Evolutionary conservation across 1,139 yeast genomes (phyloP).

Genomic region (Saccharomyces hybrid): DNA sequence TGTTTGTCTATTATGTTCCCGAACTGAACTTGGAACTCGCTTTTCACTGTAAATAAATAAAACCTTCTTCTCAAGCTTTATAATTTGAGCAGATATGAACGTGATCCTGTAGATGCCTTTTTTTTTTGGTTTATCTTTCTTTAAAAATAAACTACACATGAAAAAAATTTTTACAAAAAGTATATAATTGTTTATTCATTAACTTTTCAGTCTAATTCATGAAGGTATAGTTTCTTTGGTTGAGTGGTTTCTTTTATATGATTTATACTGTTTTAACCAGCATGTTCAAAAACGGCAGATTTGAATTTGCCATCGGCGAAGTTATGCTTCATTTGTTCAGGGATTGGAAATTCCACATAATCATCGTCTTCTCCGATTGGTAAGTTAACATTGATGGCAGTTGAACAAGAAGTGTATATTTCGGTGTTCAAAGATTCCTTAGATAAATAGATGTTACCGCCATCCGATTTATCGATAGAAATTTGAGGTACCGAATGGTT

Average conservation of each 20-base stretch:
- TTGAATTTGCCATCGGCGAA: conserved; percentile 41
- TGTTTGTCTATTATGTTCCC: neutral
- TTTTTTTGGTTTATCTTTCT: neutral
- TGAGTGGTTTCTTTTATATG: neutral
- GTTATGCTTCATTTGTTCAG: conserved; percentile 78
- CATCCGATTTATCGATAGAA: conserved; percentile 80
- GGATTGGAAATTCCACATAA: conserved; percentile 68
- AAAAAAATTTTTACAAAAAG: neutral
- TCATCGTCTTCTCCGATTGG: conserved; percentile 60
- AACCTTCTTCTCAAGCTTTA: neutral
- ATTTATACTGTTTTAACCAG: conserved; percentile 34
- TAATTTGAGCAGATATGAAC: neutral
- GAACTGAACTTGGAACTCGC: neutral
- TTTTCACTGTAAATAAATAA: conserved; percentile 4
- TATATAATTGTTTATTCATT: neutral
- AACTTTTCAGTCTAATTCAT: neutral
- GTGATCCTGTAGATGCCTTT: neutral
- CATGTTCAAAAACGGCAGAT: conserved; percentile 52
- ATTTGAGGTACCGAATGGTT: conserved; percentile 74
- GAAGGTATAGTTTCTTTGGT: neutral
- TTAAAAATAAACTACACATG: neutral
- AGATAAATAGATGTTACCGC: conserved; percentile 73
- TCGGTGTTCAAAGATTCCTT: conserved; percentile 63
- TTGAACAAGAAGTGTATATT: conserved; percentile 73
- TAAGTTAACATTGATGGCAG: conserved; percentile 75